Evolutionary conservation across 2,329 filamentous ascomycete species (phyloP), one percentile per base, ranked within the genome.

Genomic region (Pseudopyrenochaeta lycopersici): DNA sequence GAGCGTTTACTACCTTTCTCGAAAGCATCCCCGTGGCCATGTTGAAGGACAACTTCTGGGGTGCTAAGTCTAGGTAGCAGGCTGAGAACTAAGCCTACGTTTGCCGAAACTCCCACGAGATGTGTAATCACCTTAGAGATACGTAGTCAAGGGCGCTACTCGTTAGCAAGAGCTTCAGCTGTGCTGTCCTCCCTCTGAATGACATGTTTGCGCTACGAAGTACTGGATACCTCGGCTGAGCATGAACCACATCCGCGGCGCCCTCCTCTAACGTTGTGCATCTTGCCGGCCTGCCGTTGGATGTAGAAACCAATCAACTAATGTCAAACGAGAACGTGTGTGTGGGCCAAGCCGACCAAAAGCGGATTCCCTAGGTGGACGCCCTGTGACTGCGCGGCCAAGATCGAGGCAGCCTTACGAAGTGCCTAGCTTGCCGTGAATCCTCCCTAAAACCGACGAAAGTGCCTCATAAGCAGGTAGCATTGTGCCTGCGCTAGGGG

Each of bases 361-460:
- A 30, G 32, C 15, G 31, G 47, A 36, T 44, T 47, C 44, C 39
- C 56, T 36, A 42, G 29, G 15, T 10, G 27, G 36, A 36, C 46
- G 46, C 52, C 56, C 55, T 58, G 40, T 40, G 52, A 39, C 46
- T 21, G 15, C 47, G 32, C 39, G 17, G 64, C 61, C 58, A 61
- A 65, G 63, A 46, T 15, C 35, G 46, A 70, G 54, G 60, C 57
- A 59, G 68, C 64, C 69, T 71, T 57, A 54, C 56, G 17, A 53
- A 29, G 51, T 53, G 54, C 54, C 55, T 62, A 49, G 44, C 60
- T 52, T 60, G 64, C 52, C 62, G 54, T 48, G 54, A 46, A 57
- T 50, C 58, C 63, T 63, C 50, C 58, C 62, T 58, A 51, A 60
- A 56, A 31, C 53, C 60, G 20, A 56, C 48, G 49, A 63, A 62